phyloP scores from a whole-genome alignment of 805 yeast genomes.

The Nakazawaea sp. region DNA sequence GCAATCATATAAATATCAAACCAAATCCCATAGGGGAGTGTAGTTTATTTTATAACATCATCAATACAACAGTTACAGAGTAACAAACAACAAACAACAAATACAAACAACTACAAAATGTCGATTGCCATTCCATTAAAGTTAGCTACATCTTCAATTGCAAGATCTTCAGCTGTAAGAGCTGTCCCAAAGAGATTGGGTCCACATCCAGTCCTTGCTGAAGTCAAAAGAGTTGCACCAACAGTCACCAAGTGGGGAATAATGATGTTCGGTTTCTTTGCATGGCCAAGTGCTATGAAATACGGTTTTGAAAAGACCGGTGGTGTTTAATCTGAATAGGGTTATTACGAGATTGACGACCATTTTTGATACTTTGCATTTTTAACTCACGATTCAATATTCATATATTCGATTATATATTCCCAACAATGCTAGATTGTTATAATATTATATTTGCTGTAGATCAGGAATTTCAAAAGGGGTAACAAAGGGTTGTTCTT shows the following conservation, averaged over 20 bases:
- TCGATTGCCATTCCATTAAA: constrained; percentile 11
- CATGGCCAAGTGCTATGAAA: constrained; percentile 21
- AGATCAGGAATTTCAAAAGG: no score
- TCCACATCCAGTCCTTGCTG: constrained; percentile 22
- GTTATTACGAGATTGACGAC: no score
- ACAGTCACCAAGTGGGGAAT: constrained; percentile 22
- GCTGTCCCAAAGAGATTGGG: constrained; percentile 20
- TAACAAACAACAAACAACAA: no score
- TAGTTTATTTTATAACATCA: no score
- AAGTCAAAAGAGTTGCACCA: constrained; percentile 19
- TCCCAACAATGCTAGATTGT: no score
- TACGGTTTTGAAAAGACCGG: constrained; percentile 6
- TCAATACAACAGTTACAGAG: no score
- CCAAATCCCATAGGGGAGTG: neutral
- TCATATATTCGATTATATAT: no score
- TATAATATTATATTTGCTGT: no score
- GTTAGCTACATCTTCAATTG: constrained; percentile 1
- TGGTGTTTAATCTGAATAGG: constrained; percentile 10
- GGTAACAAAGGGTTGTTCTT: no score
- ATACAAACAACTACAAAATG: constrained; percentile 5
- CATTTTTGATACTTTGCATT: no score
- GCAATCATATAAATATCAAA: neutral
- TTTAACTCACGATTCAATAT: no score
- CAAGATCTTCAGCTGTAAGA: no score
- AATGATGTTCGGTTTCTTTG: constrained; percentile 17